A percentile compares a stretch with the other conserved stretches of the same genome.
These are phyloP conservation scores for Erysiphe neolycopersici DNA, from an alignment of 2,329 filamentous ascomycete species.

Conservation along the genomic window DNA sequence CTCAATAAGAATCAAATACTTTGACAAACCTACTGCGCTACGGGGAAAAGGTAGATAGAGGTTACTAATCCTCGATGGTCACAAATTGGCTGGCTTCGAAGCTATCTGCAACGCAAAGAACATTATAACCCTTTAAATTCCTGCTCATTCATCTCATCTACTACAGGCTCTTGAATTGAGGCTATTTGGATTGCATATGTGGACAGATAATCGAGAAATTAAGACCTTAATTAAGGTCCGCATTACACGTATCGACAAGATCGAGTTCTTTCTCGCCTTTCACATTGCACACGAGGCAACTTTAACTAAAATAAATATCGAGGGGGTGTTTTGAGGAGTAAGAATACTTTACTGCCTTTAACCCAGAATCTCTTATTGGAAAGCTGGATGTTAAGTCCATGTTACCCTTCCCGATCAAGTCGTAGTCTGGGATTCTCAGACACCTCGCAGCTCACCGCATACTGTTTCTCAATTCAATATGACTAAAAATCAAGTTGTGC, in stretches of 20 bases:
- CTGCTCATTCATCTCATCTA: constrained; percentile 13
- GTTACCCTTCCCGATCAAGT: background rate
- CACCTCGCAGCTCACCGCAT: background rate
- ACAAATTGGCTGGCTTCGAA: background rate
- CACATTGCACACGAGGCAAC: background rate
- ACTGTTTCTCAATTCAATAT: too few species aligned
- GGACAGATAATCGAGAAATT: background rate
- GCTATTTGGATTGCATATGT: constrained; percentile 14
- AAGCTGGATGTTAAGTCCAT: background rate
- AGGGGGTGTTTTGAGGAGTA: background rate
- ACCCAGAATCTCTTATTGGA: background rate
- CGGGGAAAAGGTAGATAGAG: background rate
- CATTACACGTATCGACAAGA: background rate
- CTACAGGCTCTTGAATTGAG: constrained; percentile 15
- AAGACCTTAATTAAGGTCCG: too few species aligned
- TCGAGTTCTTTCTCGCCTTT: background rate
- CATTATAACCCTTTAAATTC: constrained; percentile 11
- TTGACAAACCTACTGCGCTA: background rate
- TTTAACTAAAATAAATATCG: background rate
- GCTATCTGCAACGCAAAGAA: background rate
- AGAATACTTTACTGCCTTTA: background rate
- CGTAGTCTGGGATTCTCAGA: constrained; percentile 18
- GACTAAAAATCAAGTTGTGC: too few species aligned
- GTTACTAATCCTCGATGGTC: background rate
- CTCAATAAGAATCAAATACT: background rate